Base-by-base conservation (phyloP, 495 filamentous ascomycete genomes). In the Ramalina intermedia region DNA sequence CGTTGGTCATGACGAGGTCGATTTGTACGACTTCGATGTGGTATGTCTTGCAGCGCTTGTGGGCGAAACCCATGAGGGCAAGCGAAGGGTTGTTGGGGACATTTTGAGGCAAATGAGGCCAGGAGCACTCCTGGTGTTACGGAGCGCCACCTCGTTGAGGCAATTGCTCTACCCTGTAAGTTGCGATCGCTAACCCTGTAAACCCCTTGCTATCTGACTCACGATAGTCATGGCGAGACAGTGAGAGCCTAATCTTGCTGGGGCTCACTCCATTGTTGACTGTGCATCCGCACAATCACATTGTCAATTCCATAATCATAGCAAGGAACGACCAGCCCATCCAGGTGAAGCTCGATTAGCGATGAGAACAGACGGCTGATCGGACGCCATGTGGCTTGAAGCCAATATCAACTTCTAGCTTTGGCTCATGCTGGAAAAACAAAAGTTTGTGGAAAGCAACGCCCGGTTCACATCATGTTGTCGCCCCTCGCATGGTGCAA, bases 31-130 rank as follows among this genome's bases (percentile, higher is more conserved):
- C 1, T 66, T 63, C 37, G 63, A 72, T 43, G 64, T 72, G 3
- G 67, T 74, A 0, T 71, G 59, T 49, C 48, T 74, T 6, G 70
- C 70, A 5, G 69, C 68, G 13, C 55, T 74, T 0, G 70, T 74
- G 3, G 69, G 69, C 2, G 55, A 37, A 9, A 54, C 47, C n/a
- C 57, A 58, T n/a, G 41, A 24, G 9, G 53, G 61, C 13, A 74
- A 74, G 49, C 41, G 60, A 11, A 39, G 43, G 5, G 58, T 70
- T 8, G 35, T 74, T 14, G 43, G 26, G 11, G 49, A 52, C 5
- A 44, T 72, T 0, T 63, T 58, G 9, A 40, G 35, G 27, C 55
- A 50, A 33, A 67, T 70, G 64, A 59, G 39, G 21, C 47, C 49
- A 7, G 68, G 68, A 3, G 60, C 58, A 20, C 21, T 72, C 16